Conservation (phyloP, 2,329 filamentous ascomycete species). For the Geosmithia flava region DNA sequence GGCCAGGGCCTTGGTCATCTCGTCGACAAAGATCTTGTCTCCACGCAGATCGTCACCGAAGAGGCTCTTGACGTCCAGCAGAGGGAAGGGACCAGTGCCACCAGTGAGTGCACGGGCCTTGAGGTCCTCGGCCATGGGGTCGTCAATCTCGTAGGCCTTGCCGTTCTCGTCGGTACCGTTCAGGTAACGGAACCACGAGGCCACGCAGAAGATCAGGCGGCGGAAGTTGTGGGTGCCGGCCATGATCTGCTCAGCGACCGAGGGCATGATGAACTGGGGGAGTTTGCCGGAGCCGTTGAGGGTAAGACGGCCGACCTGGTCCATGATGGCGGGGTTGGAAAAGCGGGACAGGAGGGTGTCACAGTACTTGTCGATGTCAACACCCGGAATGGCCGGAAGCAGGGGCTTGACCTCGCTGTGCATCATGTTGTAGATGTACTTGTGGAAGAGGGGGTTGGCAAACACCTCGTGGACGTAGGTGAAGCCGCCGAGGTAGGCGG, state of each 20-base stretch:
- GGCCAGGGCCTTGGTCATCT: conserved; percentile 33
- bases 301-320: conserved; percentile 37
- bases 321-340: conserved; percentile 43
- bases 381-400: conserved; percentile 34
- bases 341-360: conserved; percentile 40
- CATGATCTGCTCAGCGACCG: conserved; percentile 33
- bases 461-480: conserved; percentile 42
- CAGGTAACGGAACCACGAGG: conserved; percentile 37
- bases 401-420: conserved; percentile 40
- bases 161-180: conserved; percentile 36
- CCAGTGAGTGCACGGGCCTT: conserved; percentile 30
- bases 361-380: conserved; percentile 39
- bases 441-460: conserved; percentile 30
- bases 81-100: conserved; percentile 22
- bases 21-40: conserved; percentile 32
- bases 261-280: conserved; percentile 37
- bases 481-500: conserved; percentile 37
- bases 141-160: conserved; percentile 26
- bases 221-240: conserved; percentile 25
- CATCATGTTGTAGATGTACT: conserved; percentile 41
- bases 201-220: conserved; percentile 33
- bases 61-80: conserved; percentile 32
- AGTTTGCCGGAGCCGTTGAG: conserved; percentile 41
- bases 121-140: conserved; percentile 35
- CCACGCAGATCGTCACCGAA: conserved; percentile 38